Evolutionary conservation across 306 rosid species (phyloP).

Genomic region (Glycyrrhiza uralensis): DNA sequence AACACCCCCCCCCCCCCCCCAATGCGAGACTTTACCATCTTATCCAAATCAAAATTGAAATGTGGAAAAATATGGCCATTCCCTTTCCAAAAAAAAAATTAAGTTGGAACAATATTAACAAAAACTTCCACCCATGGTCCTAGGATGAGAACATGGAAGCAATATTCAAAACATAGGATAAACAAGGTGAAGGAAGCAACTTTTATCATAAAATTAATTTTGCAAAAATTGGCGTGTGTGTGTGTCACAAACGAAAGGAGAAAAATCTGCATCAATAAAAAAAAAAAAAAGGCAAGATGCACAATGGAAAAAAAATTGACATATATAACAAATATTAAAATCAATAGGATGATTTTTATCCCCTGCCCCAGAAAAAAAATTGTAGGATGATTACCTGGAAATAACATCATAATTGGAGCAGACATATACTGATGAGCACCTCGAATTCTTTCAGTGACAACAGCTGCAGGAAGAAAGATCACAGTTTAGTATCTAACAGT

Average conservation of each 20-base stretch:
- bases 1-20: too few species aligned
- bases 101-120: background rate
- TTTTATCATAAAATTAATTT: background rate
- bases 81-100: conserved; percentile 1
- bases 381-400: conserved; percentile 68
- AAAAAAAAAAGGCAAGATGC: background rate
- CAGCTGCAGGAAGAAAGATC: conserved; percentile 46
- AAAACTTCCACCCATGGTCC: background rate
- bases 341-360: background rate
- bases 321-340: background rate
- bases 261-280: background rate
- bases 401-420: conserved; percentile 86
- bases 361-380: background rate
- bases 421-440: conserved; percentile 59
- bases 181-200: background rate
- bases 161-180: background rate
- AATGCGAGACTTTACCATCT: background rate
- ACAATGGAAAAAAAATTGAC: conserved; percentile 3
- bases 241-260: background rate
- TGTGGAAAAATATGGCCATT: background rate
- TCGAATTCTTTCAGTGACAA: conserved; percentile 74
- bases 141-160: background rate
- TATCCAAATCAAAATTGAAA: background rate
- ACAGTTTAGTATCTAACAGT: conserved; percentile 14
- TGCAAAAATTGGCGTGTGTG: background rate